Percentiles rank a stretch among this genome's conserved stretches.
phyloP scores from a whole-genome alignment of 306 rosid species.

The Leucaena leucocephala region DNA sequence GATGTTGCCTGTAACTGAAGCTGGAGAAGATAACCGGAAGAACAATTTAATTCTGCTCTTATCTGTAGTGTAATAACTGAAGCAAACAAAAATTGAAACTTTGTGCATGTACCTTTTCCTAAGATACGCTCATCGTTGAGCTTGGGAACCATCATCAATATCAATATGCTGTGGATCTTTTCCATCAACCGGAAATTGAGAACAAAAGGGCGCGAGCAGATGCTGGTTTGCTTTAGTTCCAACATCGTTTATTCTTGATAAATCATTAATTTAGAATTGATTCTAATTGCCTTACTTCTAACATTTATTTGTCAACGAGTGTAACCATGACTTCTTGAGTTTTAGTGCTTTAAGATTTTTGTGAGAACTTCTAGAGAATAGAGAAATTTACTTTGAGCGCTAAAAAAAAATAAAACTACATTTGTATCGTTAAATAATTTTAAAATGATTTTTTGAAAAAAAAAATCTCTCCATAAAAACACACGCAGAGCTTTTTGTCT shows the following conservation, averaged over 20 bases:
- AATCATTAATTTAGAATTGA: background rate
- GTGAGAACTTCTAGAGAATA: background rate
- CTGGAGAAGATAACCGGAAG: background rate
- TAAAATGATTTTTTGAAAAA: no score
- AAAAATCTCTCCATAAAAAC: background rate
- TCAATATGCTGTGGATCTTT: background rate
- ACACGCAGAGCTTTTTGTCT: no score
- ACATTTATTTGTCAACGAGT: background rate
- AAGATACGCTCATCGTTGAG: background rate
- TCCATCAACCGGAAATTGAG: background rate
- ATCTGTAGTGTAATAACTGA: background rate
- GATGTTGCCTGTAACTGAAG: background rate
- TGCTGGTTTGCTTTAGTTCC: background rate
- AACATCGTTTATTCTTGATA: background rate
- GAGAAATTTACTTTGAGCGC: background rate
- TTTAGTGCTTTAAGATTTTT: background rate
- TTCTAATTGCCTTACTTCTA: background rate
- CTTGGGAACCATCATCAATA: background rate
- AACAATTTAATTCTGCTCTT: slow-evolving; percentile 18
- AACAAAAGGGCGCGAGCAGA: background rate
- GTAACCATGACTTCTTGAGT: background rate
- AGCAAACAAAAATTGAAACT: background rate
- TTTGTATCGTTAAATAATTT: background rate
- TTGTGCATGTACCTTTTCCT: background rate
- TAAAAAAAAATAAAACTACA: background rate